Evolutionary conservation across 371 early-diverging fungal genomes (phyloP).

Genomic region (Apophysomyces elegans): DNA sequence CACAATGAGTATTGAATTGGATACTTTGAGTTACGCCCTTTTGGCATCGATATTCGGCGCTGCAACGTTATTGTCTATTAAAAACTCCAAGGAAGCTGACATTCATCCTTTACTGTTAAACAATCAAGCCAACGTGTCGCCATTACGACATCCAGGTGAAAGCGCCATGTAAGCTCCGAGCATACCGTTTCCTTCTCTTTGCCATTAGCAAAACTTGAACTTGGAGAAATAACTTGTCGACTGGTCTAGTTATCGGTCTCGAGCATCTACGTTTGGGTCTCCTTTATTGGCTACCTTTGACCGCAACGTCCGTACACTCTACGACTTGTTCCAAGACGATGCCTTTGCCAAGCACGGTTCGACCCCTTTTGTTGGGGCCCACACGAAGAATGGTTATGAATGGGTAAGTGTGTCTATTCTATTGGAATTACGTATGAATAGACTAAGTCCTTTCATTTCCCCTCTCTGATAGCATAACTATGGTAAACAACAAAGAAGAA

Average conservation of each 20-base stretch:
- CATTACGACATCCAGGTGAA: conserved; percentile 68
- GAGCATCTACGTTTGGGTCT: conserved; percentile 63
- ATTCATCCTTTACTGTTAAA: conserved; percentile 78
- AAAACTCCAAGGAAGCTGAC: conserved; percentile 70
- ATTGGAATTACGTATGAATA: no score
- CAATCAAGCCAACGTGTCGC: conserved; percentile 69
- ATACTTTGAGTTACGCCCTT: conserved; percentile 47
- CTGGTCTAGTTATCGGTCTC: conserved; percentile 57
- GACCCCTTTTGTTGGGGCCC: conserved; percentile 30
- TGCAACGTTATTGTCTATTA: conserved; percentile 47
- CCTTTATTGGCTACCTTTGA: conserved; percentile 50
- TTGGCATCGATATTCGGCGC: conserved; percentile 49
- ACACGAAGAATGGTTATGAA: conserved; percentile 12
- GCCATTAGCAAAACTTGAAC: no score
- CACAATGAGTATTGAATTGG: conserved; percentile 46
- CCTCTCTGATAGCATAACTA: conserved; percentile 2
- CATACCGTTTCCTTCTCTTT: no score
- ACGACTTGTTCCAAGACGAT: conserved; percentile 56
- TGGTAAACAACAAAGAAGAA: conserved; percentile 5
- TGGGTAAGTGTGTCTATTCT: conserved; percentile 30
- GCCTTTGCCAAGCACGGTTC: conserved; percentile 39
- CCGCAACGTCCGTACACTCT: conserved; percentile 53
- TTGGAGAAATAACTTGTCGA: no score
- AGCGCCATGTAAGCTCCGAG: conserved; percentile 52
- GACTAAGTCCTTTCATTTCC: not conserved